Evolutionary conservation across 768 basidiomycete genomes (phyloP).

Genomic region (Tylopilus balloui): DNA sequence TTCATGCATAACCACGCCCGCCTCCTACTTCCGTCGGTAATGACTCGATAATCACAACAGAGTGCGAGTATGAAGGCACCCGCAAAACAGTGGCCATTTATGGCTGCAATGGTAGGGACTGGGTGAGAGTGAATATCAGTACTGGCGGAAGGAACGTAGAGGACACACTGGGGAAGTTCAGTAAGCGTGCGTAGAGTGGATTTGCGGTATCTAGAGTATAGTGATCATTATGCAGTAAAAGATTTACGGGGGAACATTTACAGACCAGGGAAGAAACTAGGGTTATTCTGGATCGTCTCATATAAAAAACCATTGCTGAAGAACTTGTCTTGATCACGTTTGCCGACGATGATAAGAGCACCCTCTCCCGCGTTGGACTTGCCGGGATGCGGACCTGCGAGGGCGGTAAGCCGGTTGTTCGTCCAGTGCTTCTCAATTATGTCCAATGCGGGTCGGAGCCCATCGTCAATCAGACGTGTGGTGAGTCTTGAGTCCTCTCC

Average conservation of each 20-base stretch:
- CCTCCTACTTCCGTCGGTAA: constrained; percentile 74
- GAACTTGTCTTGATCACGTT: constrained; percentile 76
- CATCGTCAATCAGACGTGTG: constrained; percentile 50
- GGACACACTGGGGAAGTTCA: constrained; percentile 71
- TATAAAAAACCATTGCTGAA: constrained; percentile 84
- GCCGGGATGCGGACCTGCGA: constrained; percentile 38
- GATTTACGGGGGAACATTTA: background rate
- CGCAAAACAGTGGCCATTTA: constrained; percentile 85
- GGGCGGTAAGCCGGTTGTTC: constrained; percentile 42
- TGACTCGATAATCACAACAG: constrained; percentile 83
- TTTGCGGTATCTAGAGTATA: constrained; percentile 58
- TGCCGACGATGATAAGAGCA: constrained; percentile 73
- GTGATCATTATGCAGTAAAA: constrained; percentile 2
- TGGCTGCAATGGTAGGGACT: constrained; percentile 78
- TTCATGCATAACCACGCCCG: constrained; percentile 92
- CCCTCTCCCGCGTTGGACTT: constrained; percentile 44
- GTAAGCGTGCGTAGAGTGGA: constrained; percentile 61
- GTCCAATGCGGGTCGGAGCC: constrained; percentile 66
- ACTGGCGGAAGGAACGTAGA: background rate
- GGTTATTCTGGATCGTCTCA: constrained; percentile 45
- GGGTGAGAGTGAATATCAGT: constrained; percentile 1
- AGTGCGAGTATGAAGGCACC: constrained; percentile 77
- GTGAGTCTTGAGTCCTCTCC: constrained; percentile 72
- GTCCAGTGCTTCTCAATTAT: constrained; percentile 71
- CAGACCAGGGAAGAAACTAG: constrained; percentile 64